Conservation (phyloP, 129 eudicot species). For the Solidago caesia region DNA sequence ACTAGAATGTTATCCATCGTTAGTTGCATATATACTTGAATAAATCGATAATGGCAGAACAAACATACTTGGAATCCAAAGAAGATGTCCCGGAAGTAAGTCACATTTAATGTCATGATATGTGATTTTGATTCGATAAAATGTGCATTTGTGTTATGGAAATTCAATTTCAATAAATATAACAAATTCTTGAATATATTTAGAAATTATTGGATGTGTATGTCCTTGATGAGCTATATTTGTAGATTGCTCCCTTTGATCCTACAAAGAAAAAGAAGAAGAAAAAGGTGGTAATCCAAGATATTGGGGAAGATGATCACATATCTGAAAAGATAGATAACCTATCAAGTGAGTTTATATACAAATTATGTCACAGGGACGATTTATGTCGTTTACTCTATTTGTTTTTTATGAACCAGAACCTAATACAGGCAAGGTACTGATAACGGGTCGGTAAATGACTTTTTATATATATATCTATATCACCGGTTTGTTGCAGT, state of each 20-base stretch:
- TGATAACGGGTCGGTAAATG: too few species aligned
- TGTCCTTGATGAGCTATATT: not conserved
- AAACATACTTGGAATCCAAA: constrained; percentile 20
- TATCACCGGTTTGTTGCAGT: constrained; percentile 25
- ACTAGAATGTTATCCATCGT: too few species aligned
- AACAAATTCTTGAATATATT: not conserved
- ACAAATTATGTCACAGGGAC: too few species aligned
- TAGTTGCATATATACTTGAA: not conserved
- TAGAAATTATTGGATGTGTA: not conserved
- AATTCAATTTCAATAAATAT: not conserved
- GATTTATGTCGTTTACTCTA: too few species aligned
- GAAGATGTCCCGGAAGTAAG: constrained; percentile 40
- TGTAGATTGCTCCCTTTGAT: constrained; percentile 50
- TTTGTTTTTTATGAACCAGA: too few species aligned
- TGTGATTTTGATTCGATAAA: not conserved
- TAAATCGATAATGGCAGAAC: constrained; percentile 38
- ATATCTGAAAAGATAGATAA: constrained; percentile 30
- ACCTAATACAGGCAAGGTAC: too few species aligned
- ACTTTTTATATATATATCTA: too few species aligned
- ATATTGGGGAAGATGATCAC: constrained; percentile 25
- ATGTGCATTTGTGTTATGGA: not conserved
- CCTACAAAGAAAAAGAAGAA: constrained; percentile 59
- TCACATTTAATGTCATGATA: not conserved
- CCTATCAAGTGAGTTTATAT: constrained; percentile 31
- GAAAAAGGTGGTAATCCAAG: constrained; percentile 41